Evolutionary conservation across 192 early-diverging fungal species (phyloP), one percentile per base, ranked within the genome.

Genomic region (Fimicolochytrium jonesii): DNA sequence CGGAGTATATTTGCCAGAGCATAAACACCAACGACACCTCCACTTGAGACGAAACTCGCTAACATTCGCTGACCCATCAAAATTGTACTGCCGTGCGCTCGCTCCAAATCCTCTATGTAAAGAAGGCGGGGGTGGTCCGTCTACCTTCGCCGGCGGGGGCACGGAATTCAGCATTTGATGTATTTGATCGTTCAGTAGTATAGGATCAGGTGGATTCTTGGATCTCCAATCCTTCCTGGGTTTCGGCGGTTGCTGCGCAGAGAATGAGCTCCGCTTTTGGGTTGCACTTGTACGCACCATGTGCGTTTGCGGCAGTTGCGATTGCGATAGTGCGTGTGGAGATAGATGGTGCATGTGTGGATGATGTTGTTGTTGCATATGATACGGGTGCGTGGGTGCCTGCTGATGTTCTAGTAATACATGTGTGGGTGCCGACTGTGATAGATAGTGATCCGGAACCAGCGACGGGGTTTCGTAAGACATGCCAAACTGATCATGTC

Each of bases 11-110:
- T 49, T 34, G 11, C 62, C 62, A 26, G 62, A 64, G 43, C 46
- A 51, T 20, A 64, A 29, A 42, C 62, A 64, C 62, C 62, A 64
- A 22, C 48, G 17, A 29, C 62, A 64, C 5, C 62, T 18, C 62
- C 62, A 64, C n/a, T 42, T 59, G n/a, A 35, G 7, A 13, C 57
- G 57, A 20, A 44, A 59, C 30, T 59, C 57, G n/a, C 36, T 42
- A 3, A 59, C 57, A 29, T 17, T 45, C 4, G 57, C 57, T 15
- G 26, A 32, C 6, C 57, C 57, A 29, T 59, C 57, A 17, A 22
- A 45, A 45, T 59, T 59, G 42, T 59, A 59, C 44, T 59, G 57
- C 11, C 57, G 39, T 3, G 57, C 57, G 31, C 57, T 59, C 13
- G 57, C 57, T 28, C 57, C 57, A 42, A 59, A 59, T 6, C 57